These are phyloP conservation scores for Russula brevipes DNA, from an alignment of 768 basidiomycete species.

Conservation along the genomic window DNA sequence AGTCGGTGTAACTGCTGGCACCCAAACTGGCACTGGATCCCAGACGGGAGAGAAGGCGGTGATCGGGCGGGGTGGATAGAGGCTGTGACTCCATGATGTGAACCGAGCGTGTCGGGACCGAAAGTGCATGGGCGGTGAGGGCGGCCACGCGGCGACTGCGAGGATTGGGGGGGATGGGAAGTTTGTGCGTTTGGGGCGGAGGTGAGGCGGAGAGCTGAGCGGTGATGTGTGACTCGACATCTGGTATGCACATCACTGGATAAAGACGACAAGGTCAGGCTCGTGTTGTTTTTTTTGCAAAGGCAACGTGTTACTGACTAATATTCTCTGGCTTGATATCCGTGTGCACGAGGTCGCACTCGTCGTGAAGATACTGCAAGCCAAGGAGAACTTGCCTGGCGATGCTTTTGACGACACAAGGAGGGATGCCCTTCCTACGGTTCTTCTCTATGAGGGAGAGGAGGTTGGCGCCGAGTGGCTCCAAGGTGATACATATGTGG, in stretches of 20 bases:
- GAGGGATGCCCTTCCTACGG: conserved; percentile 80
- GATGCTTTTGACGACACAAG: conserved; percentile 77
- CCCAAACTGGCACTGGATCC: conserved; percentile 32
- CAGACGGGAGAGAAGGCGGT: conserved; percentile 16
- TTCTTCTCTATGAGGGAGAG: conserved; percentile 69
- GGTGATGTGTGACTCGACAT: conserved; percentile 68
- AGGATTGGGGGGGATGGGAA: conserved; percentile 72
- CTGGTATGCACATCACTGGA: conserved; percentile 77
- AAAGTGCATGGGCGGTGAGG: conserved; percentile 50
- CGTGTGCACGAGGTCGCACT: conserved; percentile 89
- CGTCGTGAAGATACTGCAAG: conserved; percentile 86
- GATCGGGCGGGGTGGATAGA: conserved; percentile 46
- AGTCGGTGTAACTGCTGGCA: conserved; percentile 27
- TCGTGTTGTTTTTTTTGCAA: neutral
- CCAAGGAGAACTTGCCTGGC: conserved; percentile 84
- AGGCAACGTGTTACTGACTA: conserved; percentile 46
- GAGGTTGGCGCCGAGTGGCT: conserved; percentile 77
- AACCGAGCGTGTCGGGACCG: conserved; percentile 54
- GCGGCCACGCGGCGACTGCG: conserved; percentile 54
- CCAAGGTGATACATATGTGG: conserved; percentile 90
- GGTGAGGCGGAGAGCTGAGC: conserved; percentile 63
- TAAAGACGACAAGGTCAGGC: neutral
- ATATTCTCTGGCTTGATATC: conserved; percentile 96
- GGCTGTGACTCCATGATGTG: conserved; percentile 84
- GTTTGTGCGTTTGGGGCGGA: conserved; percentile 70